A percentile compares a stretch with the other conserved stretches of the same genome.
Conservation (phyloP, 2,329 filamentous ascomycete species). For the Ceratocystis harringtonii region DNA sequence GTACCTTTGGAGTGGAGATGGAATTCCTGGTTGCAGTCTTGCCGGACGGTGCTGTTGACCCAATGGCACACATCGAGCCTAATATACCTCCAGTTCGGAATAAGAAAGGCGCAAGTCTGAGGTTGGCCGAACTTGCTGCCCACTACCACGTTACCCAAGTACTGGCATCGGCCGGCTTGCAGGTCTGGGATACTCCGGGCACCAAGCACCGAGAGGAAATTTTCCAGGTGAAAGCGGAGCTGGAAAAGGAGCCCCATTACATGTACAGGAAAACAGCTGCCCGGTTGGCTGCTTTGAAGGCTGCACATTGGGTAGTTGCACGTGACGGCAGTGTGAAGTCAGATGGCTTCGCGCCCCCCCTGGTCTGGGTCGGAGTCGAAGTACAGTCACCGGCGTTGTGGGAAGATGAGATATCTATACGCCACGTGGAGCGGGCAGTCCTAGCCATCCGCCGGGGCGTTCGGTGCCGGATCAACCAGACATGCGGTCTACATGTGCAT, state of each 20-base stretch:
- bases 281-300: not conserved
- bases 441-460: conserved; percentile 23
- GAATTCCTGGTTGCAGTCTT: conserved; percentile 19
- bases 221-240: not conserved
- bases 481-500: conserved; percentile 27
- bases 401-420: conserved; percentile 21
- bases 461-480: conserved; percentile 24
- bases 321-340: not conserved
- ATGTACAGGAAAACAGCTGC: conserved; percentile 2
- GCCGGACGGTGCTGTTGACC: conserved; percentile 17
- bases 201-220: not conserved
- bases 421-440: conserved; percentile 23
- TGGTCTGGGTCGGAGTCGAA: conserved; percentile 22
- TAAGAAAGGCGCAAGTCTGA: not conserved
- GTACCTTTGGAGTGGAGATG: conserved; percentile 23
- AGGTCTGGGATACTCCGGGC: conserved; percentile 14
- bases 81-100: not conserved
- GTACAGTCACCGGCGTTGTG: conserved; percentile 25
- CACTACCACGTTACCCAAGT: conserved; percentile 18
- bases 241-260: not conserved
- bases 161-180: conserved; percentile 20
- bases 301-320: conserved; percentile 3
- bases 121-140: not conserved
- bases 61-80: conserved; percentile 11
- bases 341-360: not conserved